Percentiles rank a stretch among this genome's conserved stretches.
phyloP scores from a whole-genome alignment of 441 rosid genomes.

The Biscutella laevigata region DNA sequence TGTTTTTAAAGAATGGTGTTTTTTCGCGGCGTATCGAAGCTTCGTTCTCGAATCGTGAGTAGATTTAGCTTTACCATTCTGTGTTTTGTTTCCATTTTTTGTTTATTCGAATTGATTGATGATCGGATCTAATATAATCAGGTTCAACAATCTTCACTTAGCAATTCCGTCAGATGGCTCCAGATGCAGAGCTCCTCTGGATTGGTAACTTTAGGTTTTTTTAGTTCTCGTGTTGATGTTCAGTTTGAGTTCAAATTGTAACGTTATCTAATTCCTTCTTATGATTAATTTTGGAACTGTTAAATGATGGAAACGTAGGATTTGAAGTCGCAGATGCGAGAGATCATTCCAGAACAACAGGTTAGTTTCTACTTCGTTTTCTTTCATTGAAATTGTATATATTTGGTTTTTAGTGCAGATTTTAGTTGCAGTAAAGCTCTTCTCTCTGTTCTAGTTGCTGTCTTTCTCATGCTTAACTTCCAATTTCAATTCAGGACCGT shows the following conservation, averaged over 20 bases:
- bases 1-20: conserved; percentile 46
- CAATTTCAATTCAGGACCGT: conserved; percentile 53
- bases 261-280: not conserved
- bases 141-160: conserved; percentile 46
- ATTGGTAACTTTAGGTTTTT: conserved; percentile 32
- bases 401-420: not conserved
- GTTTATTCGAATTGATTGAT: not conserved
- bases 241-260: not conserved
- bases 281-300: not conserved
- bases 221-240: not conserved
- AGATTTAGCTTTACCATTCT: not conserved
- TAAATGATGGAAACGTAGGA: conserved; percentile 35
- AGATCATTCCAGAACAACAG: conserved; percentile 88
- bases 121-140: conserved; percentile 21
- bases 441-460: not conserved
- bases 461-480: not conserved
- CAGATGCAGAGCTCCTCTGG: conserved; percentile 69
- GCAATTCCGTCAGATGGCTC: conserved; percentile 67
- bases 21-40: conserved; percentile 42
- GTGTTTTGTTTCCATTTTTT: no score
- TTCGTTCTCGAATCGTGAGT: conserved; percentile 53
- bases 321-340: conserved; percentile 68
- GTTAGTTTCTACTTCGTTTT: conserved; percentile 23
- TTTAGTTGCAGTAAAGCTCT: not conserved
- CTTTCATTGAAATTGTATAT: not conserved